Evolutionary conservation across 805 yeast species (phyloP), one percentile per base, ranked within the genome.

Genomic region (Ogataea parapolymorpha): DNA sequence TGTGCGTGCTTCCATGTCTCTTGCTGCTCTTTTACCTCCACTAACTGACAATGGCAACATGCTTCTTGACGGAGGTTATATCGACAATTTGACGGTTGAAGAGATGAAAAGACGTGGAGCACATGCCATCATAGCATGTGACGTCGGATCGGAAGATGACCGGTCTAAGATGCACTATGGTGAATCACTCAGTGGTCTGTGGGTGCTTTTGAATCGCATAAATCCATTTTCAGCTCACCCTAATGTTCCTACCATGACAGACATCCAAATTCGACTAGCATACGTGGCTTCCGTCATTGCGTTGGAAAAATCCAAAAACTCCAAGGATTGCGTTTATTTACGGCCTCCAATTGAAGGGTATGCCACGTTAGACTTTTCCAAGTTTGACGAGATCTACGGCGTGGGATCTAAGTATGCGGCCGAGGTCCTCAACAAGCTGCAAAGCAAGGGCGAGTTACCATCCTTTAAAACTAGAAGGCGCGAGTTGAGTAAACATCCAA

Each of bases 231-330:
- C 96, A 0, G 69, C 71, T 10, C 83, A 83, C 53, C 95, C 97
- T 3, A 83, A 85, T 59, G 85, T 88, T 5, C 99, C 99, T 4
- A 85, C 84, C 40, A 80, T 93, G 85, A 88, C 96, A 50, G 99
- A 91, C 58, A 88, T 91, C 44, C 99, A 91, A 65, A 75, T 88
- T 68, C 71, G 98, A 42, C 68, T 91, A 45, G 96, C 97, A 0
- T 91, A 93, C 60, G 99, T 91, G 28, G 86, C 96, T 0, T 86
- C 96, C 37, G 99, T 91, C 1, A 85, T 86, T 63, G 97, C 97
- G 0, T 67, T 93, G 35, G 96, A 91, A 54, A 72, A 75, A 44
- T 97, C 96, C 2, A 93, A 91, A 58, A 68, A 61, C 22, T 82
- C 89, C 0, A 84, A 88, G 0, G 96, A 96, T 0, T 91, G 93